phyloP scores from a whole-genome alignment of 2,329 filamentous ascomycete species.

The Cladobotryum mycophilum region DNA sequence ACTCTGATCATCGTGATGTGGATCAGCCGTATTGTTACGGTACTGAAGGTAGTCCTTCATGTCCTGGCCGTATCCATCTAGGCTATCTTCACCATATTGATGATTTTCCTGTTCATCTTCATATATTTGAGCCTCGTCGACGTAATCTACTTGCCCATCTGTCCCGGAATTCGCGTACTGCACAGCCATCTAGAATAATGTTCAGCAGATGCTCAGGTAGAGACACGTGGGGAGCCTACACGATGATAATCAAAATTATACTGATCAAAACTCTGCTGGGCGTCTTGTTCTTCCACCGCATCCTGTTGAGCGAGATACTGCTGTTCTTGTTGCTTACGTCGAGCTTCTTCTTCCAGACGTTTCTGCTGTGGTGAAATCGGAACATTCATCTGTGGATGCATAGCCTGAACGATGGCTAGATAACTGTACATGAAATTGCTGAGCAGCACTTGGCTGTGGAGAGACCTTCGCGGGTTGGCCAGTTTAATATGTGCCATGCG shows the following conservation, averaged over 20 bases:
- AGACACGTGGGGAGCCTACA: slow-evolving; percentile 29
- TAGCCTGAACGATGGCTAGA: slow-evolving; percentile 94
- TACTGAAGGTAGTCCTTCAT: slow-evolving; percentile 37
- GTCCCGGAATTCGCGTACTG: slow-evolving; percentile 41
- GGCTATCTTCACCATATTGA: slow-evolving; percentile 33
- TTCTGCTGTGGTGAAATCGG: slow-evolving; percentile 75
- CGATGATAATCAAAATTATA: slow-evolving; percentile 50
- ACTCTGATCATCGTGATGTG: slow-evolving; percentile 27
- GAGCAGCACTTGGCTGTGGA: slow-evolving; percentile 90
- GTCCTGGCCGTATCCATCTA: slow-evolving; percentile 33
- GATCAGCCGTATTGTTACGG: slow-evolving; percentile 27
- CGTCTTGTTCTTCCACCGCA: slow-evolving; percentile 38
- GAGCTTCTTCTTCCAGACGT: slow-evolving; percentile 49
- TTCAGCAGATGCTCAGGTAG: slow-evolving; percentile 6
- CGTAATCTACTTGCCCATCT: slow-evolving; percentile 42
- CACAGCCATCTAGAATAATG: slow-evolving; percentile 31
- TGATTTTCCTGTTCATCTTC: slow-evolving; percentile 42
- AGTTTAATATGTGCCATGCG: slow-evolving; percentile 98
- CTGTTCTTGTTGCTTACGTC: slow-evolving; percentile 44
- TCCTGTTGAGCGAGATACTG: slow-evolving; percentile 43
- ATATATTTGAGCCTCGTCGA: slow-evolving; percentile 47
- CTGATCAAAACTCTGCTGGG: slow-evolving; percentile 41
- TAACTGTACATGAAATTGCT: slow-evolving; percentile 99
- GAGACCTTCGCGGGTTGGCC: slow-evolving; percentile 85
- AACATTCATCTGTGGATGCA: slow-evolving; percentile 93